phyloP scores from a whole-genome alignment of 345 rosid species.

The Boechera divaricarpa region DNA sequence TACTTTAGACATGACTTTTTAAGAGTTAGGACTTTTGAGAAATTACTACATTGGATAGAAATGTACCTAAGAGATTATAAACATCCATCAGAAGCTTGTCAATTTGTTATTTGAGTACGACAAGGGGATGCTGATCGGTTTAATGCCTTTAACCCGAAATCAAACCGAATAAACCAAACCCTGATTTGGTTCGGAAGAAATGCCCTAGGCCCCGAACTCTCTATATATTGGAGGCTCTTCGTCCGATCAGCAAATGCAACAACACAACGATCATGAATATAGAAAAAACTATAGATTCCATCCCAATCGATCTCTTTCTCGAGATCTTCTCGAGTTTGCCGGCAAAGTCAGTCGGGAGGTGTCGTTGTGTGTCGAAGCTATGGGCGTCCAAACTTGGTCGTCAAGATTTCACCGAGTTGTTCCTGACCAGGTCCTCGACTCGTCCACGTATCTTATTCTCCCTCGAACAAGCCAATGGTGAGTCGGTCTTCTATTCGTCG shows the following conservation, averaged over 20 bases:
- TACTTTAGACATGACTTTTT: too few relatives aligned
- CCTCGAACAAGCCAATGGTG: background rate
- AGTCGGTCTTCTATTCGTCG: constrained; percentile 1
- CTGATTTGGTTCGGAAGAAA: background rate
- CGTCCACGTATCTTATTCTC: constrained; percentile 24
- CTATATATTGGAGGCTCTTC: background rate
- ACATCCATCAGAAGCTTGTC: too few relatives aligned
- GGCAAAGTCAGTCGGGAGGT: background rate
- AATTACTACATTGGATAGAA: too few relatives aligned
- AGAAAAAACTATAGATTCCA: background rate
- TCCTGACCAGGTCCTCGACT: background rate
- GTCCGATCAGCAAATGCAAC: background rate
- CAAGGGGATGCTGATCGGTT: background rate
- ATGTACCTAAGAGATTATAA: too few relatives aligned
- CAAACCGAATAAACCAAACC: background rate
- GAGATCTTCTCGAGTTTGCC: constrained; percentile 13
- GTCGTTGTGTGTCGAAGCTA: constrained; percentile 1
- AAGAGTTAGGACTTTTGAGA: too few relatives aligned
- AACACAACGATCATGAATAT: background rate
- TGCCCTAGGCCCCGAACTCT: background rate
- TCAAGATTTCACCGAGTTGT: constrained; percentile 4
- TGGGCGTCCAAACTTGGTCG: background rate
- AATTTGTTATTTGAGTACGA: too few relatives aligned
- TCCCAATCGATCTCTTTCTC: constrained; percentile 4
- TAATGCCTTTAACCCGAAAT: background rate